These are phyloP conservation scores for Mitragyna speciosa DNA, from an alignment of 257 asterid species.

Conservation along the genomic window DNA sequence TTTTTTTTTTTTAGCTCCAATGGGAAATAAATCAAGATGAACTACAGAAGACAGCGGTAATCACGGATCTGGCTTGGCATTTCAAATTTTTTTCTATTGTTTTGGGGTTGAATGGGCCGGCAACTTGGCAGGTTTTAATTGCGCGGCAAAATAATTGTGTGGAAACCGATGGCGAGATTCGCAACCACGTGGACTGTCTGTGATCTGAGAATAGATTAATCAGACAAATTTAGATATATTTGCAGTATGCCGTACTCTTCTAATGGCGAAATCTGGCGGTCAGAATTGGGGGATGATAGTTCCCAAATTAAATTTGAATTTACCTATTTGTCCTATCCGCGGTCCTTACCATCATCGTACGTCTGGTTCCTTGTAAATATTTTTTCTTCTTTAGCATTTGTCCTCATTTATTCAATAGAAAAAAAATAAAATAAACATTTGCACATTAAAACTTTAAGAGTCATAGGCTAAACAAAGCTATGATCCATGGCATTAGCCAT, in stretches of 20 bases:
- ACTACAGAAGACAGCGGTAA: conserved; percentile 27
- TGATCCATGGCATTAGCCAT: not conserved
- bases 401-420: not conserved
- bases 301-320: not conserved
- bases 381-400: not conserved
- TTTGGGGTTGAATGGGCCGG: not conserved
- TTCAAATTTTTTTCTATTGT: not conserved
- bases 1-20: not conserved
- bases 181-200: conserved; percentile 46
- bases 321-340: conserved; percentile 24
- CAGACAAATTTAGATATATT: not conserved
- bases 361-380: not conserved
- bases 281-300: not conserved
- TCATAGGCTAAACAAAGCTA: not conserved
- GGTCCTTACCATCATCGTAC: not conserved
- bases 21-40: not conserved
- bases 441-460: not conserved
- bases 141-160: not conserved
- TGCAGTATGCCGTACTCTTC: conserved; percentile 31
- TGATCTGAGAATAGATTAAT: conserved; percentile 10
- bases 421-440: not conserved
- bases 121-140: not conserved
- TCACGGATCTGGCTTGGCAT: conserved; percentile 46
- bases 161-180: conserved; percentile 16
- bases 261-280: conserved; percentile 30